A percentile compares a stretch with the other conserved stretches of the same genome.
phyloP scores from a whole-genome alignment of 2,329 filamentous ascomycete species.

The Pseudogymnoascus sp. region DNA sequence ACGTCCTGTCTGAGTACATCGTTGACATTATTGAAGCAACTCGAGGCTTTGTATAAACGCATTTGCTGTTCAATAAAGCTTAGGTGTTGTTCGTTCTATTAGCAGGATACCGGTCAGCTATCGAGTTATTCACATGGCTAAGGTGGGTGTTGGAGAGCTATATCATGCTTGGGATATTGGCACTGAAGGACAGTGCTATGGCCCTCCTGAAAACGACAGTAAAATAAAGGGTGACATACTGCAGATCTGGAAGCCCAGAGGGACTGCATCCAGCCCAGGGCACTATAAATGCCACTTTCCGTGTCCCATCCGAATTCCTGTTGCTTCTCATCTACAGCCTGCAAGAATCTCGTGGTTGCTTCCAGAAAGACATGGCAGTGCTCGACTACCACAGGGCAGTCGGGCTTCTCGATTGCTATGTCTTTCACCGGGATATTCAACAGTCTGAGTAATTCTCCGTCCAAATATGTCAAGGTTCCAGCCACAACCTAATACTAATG shows the following conservation, averaged over 20 bases:
- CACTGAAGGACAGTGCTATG: background rate
- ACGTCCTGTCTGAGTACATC: conserved; percentile 28
- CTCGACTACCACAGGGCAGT: conserved; percentile 15
- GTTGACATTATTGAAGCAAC: conserved; percentile 25
- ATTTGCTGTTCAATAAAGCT: conserved; percentile 31
- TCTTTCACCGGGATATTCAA: conserved; percentile 13
- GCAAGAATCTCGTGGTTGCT: conserved; percentile 24
- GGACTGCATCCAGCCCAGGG: conserved; percentile 25
- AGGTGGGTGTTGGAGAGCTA: background rate
- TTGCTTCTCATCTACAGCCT: conserved; percentile 25
- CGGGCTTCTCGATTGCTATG: background rate
- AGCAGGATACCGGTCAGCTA: background rate
- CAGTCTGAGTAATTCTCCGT: conserved; percentile 8
- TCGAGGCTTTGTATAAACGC: conserved; percentile 18
- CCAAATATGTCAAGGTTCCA: conserved; percentile 3
- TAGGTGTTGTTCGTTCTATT: conserved; percentile 26
- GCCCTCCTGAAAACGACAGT: background rate
- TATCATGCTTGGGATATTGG: background rate
- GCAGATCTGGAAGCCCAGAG: conserved; percentile 28
- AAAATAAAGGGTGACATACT: conserved; percentile 15
- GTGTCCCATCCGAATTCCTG: conserved; percentile 18
- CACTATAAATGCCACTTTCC: conserved; percentile 21
- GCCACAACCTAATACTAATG: conserved; percentile 5
- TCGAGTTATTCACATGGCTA: background rate
- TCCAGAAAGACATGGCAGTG: conserved; percentile 25